These are phyloP conservation scores for Hyparrhenia diplandra DNA, from an alignment of 176 grass and related monocot species.

Conservation along the genomic window DNA sequence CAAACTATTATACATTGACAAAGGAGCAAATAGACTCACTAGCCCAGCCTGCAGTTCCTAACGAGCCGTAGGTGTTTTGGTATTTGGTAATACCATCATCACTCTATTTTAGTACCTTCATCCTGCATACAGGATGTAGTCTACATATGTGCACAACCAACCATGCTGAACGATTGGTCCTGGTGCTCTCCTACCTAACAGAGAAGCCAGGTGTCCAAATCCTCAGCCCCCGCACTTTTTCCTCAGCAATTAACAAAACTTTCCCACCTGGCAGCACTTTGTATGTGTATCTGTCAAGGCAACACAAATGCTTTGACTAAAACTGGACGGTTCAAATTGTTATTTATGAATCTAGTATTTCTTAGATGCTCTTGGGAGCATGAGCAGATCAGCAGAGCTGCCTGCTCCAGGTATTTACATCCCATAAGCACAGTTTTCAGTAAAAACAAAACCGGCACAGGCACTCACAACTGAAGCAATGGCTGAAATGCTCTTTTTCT, in stretches of 20 bases:
- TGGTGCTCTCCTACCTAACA: neutral
- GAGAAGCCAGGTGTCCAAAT: neutral
- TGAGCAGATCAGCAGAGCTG: neutral
- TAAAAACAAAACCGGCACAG: constrained; percentile 11
- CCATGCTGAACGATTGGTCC: neutral
- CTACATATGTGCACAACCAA: neutral
- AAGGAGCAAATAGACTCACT: neutral
- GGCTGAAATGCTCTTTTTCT: neutral
- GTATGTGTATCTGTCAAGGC: neutral
- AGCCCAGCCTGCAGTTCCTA: neutral
- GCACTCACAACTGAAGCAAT: neutral
- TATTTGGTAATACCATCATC: neutral
- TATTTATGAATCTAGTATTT: neutral
- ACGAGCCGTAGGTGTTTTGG: neutral
- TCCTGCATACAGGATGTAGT: neutral
- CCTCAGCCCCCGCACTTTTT: no score
- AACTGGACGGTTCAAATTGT: neutral
- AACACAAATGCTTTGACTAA: neutral
- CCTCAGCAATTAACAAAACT: neutral
- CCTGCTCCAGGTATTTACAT: neutral
- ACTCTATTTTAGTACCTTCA: neutral
- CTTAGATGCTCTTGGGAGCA: neutral
- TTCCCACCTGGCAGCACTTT: neutral
- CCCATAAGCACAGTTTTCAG: neutral
- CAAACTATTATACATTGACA: neutral